A percentile compares a stretch with the other conserved stretches of the same genome.
These are phyloP conservation scores for Guillardia theta DNA, from an alignment of 78 protist species.

Conservation along the genomic window DNA sequence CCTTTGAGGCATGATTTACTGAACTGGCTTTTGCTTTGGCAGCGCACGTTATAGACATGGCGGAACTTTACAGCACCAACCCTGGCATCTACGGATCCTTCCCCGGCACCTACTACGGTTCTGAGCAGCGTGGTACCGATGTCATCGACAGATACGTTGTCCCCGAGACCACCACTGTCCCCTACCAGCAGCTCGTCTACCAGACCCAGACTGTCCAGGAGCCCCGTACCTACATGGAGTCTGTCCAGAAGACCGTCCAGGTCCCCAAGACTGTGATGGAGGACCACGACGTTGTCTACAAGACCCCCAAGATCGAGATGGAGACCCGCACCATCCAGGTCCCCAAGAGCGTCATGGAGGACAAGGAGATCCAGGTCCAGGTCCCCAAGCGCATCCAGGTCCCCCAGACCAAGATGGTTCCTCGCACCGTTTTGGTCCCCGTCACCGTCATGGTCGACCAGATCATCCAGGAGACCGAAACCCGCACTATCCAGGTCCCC, in stretches of 20 bases:
- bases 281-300: not conserved
- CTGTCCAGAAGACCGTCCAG: not conserved
- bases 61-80: not conserved
- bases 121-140: not conserved
- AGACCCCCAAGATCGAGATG: not conserved
- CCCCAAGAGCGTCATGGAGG: not conserved
- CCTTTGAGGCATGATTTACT: too few species aligned
- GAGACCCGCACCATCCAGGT: not conserved
- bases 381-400: not conserved
- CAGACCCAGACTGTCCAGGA: not conserved
- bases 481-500: slow-evolving; percentile 18
- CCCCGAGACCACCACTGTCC: not conserved
- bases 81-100: slow-evolving; percentile 20
- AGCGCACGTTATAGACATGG: too few species aligned
- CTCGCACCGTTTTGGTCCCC: slow-evolving; percentile 10
- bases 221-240: not conserved
- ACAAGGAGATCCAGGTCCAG: not conserved
- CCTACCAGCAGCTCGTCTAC: not conserved
- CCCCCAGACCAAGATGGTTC: slow-evolving; percentile 2
- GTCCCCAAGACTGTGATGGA: slow-evolving; percentile 28
- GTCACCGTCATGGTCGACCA: not conserved
- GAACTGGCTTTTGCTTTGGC: too few species aligned
- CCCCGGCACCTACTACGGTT: not conserved
- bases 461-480: not conserved
- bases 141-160: not conserved